Percentiles rank a stretch among this genome's conserved stretches.
Evolutionary conservation across 2,329 filamentous ascomycete species (phyloP).

Genomic region (Teratosphaeria zuluensis): DNA sequence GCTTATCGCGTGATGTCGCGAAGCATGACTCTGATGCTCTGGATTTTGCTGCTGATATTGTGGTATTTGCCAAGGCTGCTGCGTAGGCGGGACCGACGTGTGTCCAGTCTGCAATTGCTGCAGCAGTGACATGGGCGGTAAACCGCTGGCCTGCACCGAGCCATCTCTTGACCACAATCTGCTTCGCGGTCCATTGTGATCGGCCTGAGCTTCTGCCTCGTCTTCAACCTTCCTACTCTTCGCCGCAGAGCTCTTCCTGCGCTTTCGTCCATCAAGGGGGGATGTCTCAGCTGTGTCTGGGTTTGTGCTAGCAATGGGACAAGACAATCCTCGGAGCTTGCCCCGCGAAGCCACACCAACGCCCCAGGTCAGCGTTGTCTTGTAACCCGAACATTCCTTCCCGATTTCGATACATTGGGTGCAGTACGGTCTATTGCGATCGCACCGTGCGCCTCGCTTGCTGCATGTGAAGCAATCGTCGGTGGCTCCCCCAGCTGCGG

Average conservation of each 20-base stretch:
- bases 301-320: slow-evolving; percentile 48
- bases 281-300: slow-evolving; percentile 9
- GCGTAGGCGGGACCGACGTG: slow-evolving; percentile 6
- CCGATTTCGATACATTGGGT: slow-evolving; percentile 86
- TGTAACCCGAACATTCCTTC: slow-evolving; percentile 91
- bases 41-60: slow-evolving; percentile 29
- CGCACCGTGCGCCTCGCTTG: slow-evolving; percentile 75
- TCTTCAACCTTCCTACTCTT: slow-evolving; percentile 5
- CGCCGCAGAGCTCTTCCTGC: slow-evolving; percentile 17
- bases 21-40: neutral
- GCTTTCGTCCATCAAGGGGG: slow-evolving; percentile 6
- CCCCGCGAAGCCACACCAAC: slow-evolving; percentile 91
- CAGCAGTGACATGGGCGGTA: slow-evolving; percentile 1
- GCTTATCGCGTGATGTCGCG: slow-evolving; percentile 2
- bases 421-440: slow-evolving; percentile 86
- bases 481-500: slow-evolving; percentile 76
- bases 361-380: slow-evolving; percentile 93
- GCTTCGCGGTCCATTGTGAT: neutral
- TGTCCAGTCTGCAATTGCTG: neutral
- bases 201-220: neutral
- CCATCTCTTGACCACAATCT: neutral
- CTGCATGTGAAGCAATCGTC: slow-evolving; percentile 94
- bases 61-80: slow-evolving; percentile 29
- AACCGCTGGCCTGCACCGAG: slow-evolving; percentile 1
- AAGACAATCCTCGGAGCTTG: slow-evolving; percentile 80